These are phyloP conservation scores for Cercospora canescens DNA, from an alignment of 2,329 filamentous ascomycete genomes.

Conservation along the genomic window DNA sequence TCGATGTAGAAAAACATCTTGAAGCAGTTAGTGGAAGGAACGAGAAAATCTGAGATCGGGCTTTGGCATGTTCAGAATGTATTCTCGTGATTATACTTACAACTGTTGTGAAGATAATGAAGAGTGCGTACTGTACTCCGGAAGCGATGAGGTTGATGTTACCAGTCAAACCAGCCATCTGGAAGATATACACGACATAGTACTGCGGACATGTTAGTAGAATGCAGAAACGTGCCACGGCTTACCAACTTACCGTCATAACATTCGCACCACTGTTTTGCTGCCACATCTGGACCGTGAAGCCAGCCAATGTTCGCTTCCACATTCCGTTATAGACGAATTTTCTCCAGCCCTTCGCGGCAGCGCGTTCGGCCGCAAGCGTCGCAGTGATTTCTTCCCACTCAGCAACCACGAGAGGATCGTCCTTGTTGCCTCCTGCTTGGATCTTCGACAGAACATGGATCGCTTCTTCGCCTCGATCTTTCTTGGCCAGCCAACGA, in stretches of 20 bases:
- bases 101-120: slow-evolving; percentile 43
- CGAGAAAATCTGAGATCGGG: no score
- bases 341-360: slow-evolving; percentile 43
- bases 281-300: slow-evolving; percentile 60
- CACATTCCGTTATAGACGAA: slow-evolving; percentile 59
- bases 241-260: slow-evolving; percentile 10
- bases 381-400: slow-evolving; percentile 49
- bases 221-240: background rate
- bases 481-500: slow-evolving; percentile 50
- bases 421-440: slow-evolving; percentile 45
- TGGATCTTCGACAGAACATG: slow-evolving; percentile 48
- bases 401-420: slow-evolving; percentile 50
- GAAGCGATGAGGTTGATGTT: slow-evolving; percentile 49
- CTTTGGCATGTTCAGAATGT: no score
- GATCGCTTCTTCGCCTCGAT: slow-evolving; percentile 48
- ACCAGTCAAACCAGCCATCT: slow-evolving; percentile 58
- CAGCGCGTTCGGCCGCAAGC: slow-evolving; percentile 43
- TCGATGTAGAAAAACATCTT: slow-evolving; percentile 47
- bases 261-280: slow-evolving; percentile 42
- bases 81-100: no score
- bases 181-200: slow-evolving; percentile 62
- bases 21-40: no score
- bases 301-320: slow-evolving; percentile 57
- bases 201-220: slow-evolving; percentile 46
- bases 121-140: slow-evolving; percentile 44